Evolutionary conservation across 345 rosid species (phyloP).

Genomic region (Erucastrum elatum): DNA sequence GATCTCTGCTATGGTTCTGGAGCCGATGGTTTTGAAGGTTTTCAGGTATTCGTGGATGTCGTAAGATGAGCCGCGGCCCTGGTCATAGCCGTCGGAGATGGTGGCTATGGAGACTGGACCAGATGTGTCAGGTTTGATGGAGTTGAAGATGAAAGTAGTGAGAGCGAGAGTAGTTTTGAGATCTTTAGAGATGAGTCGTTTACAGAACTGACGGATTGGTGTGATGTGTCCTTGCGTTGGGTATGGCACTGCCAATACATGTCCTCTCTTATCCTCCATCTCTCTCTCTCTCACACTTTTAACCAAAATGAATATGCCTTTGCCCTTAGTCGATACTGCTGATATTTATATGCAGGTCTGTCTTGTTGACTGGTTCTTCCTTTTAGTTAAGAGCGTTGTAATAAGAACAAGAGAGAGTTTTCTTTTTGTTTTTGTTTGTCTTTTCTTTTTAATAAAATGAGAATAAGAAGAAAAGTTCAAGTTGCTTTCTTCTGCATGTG

Average conservation of each 20-base stretch:
- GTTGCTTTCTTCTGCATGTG: background rate
- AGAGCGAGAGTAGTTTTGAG: background rate
- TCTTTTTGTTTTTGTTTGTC: background rate
- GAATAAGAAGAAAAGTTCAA: background rate
- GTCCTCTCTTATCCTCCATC: background rate
- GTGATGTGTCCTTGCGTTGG: background rate
- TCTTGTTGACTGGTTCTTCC: background rate
- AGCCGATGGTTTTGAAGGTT: constrained; percentile 36
- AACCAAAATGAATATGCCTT: background rate
- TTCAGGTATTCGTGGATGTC: background rate
- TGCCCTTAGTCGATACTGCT: background rate
- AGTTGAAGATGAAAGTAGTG: background rate
- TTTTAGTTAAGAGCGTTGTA: background rate
- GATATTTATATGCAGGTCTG: background rate
- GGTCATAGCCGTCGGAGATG: background rate
- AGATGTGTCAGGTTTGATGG: background rate
- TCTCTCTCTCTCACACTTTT: background rate
- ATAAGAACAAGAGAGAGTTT: background rate
- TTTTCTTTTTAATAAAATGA: background rate
- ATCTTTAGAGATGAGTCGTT: background rate
- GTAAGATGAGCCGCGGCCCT: background rate
- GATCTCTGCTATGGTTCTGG: constrained; percentile 46
- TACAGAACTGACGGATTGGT: background rate
- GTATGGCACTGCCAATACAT: background rate
- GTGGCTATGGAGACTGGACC: background rate